phyloP scores from a whole-genome alignment of 495 filamentous ascomycete species.

The Margaritispora aquatica region DNA sequence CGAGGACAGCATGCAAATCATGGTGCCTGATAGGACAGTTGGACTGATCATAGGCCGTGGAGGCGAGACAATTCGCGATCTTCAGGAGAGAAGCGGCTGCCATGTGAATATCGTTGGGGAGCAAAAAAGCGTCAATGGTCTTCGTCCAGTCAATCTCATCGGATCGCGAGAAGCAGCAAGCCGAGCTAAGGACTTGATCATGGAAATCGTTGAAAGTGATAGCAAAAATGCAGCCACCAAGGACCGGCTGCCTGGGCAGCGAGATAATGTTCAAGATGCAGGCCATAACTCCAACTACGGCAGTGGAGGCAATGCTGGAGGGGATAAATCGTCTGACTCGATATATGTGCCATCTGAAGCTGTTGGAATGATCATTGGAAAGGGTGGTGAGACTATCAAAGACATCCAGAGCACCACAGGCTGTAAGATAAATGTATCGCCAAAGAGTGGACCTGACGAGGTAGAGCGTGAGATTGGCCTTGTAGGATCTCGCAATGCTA shows the following conservation, averaged over 20 bases:
- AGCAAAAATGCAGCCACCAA: conserved; percentile 46
- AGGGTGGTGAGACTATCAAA: conserved; percentile 80
- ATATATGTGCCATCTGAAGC: conserved; percentile 79
- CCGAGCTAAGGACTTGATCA: conserved; percentile 69
- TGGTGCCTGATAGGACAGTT: conserved; percentile 85
- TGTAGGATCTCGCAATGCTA: conserved; percentile 64
- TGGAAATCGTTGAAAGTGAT: conserved; percentile 85
- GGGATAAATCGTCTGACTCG: conserved; percentile 65
- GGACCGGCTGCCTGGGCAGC: conserved; percentile 17
- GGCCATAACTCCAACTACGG: conserved; percentile 33
- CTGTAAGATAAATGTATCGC: conserved; percentile 86
- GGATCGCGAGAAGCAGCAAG: conserved; percentile 59
- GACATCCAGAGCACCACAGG: conserved; percentile 77
- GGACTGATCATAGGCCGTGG: conserved; percentile 80
- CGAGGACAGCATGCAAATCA: conserved; percentile 73
- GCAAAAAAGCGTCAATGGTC: conserved; percentile 75
- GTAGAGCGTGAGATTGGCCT: conserved; percentile 74
- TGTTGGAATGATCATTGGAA: conserved; percentile 88
- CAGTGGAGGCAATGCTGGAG: conserved; percentile 28
- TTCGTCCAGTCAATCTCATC: conserved; percentile 80
- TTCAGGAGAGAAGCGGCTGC: conserved; percentile 77
- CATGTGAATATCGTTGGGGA: conserved; percentile 87
- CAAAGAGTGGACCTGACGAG: conserved; percentile 60
- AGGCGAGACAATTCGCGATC: conserved; percentile 82
- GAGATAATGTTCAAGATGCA: conserved; percentile 26